Evolutionary conservation across 2,329 filamentous ascomycete genomes (phyloP).

Genomic region (Cladophialophora bantiana): DNA sequence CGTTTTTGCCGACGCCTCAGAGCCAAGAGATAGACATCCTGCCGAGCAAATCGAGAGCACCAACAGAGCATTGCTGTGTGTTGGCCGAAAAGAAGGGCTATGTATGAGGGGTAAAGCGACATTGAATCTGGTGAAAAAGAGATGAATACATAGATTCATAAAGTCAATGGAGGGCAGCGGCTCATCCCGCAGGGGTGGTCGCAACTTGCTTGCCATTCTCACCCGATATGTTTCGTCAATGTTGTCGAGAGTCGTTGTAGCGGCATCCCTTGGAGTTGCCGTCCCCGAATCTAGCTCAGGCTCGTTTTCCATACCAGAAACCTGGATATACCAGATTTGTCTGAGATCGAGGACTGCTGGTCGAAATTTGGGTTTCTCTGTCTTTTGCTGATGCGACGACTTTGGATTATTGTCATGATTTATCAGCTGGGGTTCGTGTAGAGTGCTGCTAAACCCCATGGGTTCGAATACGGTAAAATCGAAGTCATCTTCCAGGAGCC

Average conservation of each 20-base stretch:
- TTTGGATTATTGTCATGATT: not conserved
- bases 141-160: conserved; percentile 40
- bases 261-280: conserved; percentile 6
- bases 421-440: not conserved
- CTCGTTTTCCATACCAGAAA: conserved; percentile 10
- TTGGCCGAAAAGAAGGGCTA: conserved; percentile 40
- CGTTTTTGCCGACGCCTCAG: conserved; percentile 32
- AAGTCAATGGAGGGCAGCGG: conserved; percentile 26
- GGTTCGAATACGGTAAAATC: conserved; percentile 26
- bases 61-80: conserved; percentile 37
- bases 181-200: conserved; percentile 17
- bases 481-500: conserved; percentile 29
- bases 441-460: not conserved
- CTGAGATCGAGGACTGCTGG: conserved; percentile 23
- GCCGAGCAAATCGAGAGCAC: conserved; percentile 42
- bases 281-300: conserved; percentile 17
- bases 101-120: conserved; percentile 41
- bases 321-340: conserved; percentile 21
- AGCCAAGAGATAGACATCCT: conserved; percentile 41
- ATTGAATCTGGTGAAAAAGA: conserved; percentile 41
- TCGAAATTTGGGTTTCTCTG: not conserved
- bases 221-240: conserved; percentile 27
- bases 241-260: conserved; percentile 3
- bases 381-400: not conserved
- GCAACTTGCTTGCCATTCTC: conserved; percentile 10